phyloP scores from a whole-genome alignment of 169 alveolate genomes.

The Cryptosporidium parvum region DNA sequence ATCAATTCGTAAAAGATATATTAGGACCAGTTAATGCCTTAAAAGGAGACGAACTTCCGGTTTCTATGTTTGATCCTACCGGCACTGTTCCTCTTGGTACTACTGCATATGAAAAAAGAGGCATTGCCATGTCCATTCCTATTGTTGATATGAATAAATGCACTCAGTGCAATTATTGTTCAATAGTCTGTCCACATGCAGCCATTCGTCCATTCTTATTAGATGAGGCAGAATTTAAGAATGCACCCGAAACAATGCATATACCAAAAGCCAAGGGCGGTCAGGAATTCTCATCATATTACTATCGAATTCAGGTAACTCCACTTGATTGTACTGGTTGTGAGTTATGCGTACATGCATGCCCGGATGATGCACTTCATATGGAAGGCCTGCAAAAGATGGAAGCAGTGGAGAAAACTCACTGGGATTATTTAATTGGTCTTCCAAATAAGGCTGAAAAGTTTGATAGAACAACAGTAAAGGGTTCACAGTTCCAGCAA shows the following conservation, averaged over 20 bases:
- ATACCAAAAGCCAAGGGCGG: constrained; percentile 79
- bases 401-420: constrained; percentile 66
- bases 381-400: constrained; percentile 75
- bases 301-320: constrained; percentile 81
- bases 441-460: constrained; percentile 78
- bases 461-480: constrained; percentile 79
- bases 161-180: constrained; percentile 82
- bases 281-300: constrained; percentile 76
- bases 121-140: constrained; percentile 80
- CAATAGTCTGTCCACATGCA: constrained; percentile 82
- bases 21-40: constrained; percentile 73
- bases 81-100: constrained; percentile 80
- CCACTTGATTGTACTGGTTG: constrained; percentile 84
- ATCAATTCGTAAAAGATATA: constrained; percentile 37
- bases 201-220: constrained; percentile 81
- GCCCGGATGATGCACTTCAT: constrained; percentile 82
- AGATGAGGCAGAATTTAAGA: constrained; percentile 76
- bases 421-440: constrained; percentile 78
- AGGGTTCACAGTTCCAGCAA: constrained; percentile 82
- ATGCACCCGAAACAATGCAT: constrained; percentile 78
- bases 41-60: constrained; percentile 79
- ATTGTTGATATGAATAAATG: constrained; percentile 84
- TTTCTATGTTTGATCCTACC: constrained; percentile 78
- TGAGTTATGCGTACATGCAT: constrained; percentile 82
- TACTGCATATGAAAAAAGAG: constrained; percentile 80